Evolutionary conservation across 2,329 filamentous ascomycete genomes (phyloP).

Genomic region (Coniella vitis): DNA sequence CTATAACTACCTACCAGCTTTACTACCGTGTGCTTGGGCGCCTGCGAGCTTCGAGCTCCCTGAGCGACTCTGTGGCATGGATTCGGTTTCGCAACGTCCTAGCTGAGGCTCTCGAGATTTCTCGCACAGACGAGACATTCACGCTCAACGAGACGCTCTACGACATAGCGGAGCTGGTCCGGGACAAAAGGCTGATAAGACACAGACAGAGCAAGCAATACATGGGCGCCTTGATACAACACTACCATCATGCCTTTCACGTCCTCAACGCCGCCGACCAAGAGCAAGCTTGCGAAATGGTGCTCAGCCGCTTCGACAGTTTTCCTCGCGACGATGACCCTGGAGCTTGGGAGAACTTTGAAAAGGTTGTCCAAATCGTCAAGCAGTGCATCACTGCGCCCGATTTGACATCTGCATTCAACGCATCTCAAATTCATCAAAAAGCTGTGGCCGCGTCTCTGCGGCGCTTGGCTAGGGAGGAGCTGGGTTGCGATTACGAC

Average conservation of each 20-base stretch:
- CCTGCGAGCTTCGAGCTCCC: neutral
- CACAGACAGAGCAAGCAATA: neutral
- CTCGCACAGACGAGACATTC: neutral
- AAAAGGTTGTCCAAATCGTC: neutral
- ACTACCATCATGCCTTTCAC: neutral
- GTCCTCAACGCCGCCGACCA: neutral
- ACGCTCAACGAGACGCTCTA: neutral
- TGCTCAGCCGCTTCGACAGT: neutral
- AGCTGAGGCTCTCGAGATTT: neutral
- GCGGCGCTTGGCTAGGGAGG: neutral
- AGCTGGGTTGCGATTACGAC: neutral
- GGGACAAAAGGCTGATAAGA: neutral
- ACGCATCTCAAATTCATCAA: neutral
- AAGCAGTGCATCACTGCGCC: neutral
- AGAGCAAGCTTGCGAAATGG: neutral
- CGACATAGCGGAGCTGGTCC: neutral
- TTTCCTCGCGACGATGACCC: conserved; percentile 1
- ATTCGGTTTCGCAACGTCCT: neutral
- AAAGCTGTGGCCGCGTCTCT: neutral
- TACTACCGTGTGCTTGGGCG: conserved; percentile 6
- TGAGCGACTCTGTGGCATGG: neutral
- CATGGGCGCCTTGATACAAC: neutral
- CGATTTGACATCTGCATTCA: neutral
- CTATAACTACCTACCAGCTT: conserved; percentile 1
- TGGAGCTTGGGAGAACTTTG: neutral